These are phyloP conservation scores for Podaxis pistillaris DNA, from an alignment of 768 basidiomycete species.

Conservation along the genomic window DNA sequence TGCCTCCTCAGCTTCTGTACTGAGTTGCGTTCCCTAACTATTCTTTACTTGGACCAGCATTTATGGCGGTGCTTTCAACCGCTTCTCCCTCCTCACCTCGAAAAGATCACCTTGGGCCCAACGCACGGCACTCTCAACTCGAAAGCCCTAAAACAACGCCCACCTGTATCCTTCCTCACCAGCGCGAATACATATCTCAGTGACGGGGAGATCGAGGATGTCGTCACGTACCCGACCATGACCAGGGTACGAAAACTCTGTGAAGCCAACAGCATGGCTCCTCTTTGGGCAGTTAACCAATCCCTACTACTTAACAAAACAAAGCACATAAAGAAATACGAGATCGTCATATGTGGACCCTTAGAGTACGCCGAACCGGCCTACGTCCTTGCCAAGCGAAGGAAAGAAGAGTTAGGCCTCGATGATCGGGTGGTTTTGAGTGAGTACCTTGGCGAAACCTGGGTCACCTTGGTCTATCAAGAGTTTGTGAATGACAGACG, in stretches of 20 bases:
- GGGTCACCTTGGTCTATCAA: slow-evolving; percentile 15
- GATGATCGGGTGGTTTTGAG: slow-evolving; percentile 17
- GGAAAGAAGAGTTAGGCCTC: slow-evolving; percentile 11
- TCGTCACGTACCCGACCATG: slow-evolving; percentile 28
- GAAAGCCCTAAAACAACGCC: slow-evolving; percentile 25
- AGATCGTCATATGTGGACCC: slow-evolving; percentile 23
- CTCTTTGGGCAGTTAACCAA: slow-evolving; percentile 27
- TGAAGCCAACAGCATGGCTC: slow-evolving; percentile 19
- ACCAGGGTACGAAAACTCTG: slow-evolving; percentile 27
- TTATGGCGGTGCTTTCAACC: slow-evolving; percentile 28
- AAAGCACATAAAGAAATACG: slow-evolving; percentile 23
- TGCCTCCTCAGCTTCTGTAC: slow-evolving; percentile 28
- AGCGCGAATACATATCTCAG: slow-evolving; percentile 33
- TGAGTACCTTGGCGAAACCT: slow-evolving; percentile 12
- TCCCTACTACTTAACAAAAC: slow-evolving; percentile 25
- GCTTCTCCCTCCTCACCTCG: slow-evolving; percentile 29
- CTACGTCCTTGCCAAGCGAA: slow-evolving; percentile 3
- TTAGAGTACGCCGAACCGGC: not conserved
- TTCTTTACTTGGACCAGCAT: slow-evolving; percentile 31
- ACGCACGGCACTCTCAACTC: slow-evolving; percentile 32
- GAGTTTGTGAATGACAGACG: slow-evolving; percentile 14
- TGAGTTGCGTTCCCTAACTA: slow-evolving; percentile 26
- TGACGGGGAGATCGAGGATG: slow-evolving; percentile 32
- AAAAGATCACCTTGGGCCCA: slow-evolving; percentile 32
- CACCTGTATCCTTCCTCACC: slow-evolving; percentile 28